Evolutionary conservation across 1,284 basidiomycete genomes (phyloP).

Genomic region (Afroboletus lepidellus): DNA sequence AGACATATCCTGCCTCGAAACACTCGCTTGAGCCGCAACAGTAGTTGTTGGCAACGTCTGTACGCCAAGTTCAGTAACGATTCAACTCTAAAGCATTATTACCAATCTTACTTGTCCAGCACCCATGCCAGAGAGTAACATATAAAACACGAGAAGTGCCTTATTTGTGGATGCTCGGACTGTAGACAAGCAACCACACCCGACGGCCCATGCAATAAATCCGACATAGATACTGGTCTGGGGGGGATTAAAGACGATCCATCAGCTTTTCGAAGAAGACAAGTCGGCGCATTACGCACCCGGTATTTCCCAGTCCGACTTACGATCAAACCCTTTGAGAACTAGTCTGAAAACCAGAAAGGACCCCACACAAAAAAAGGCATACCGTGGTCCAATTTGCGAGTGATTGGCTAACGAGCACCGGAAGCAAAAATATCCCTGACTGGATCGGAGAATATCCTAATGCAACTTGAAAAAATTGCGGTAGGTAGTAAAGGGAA

Average conservation of each 20-base stretch:
- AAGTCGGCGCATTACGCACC: slow-evolving; percentile 33
- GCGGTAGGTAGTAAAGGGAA: slow-evolving; percentile 65
- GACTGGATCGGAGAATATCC: slow-evolving; percentile 40
- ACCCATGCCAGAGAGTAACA: slow-evolving; percentile 67
- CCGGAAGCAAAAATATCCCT: slow-evolving; percentile 36
- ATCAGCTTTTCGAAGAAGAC: background rate
- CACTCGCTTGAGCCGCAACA: slow-evolving; percentile 69
- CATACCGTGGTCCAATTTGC: slow-evolving; percentile 55
- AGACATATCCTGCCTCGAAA: slow-evolving; percentile 63
- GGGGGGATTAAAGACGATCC: background rate
- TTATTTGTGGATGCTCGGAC: slow-evolving; percentile 49
- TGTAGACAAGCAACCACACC: slow-evolving; percentile 66
- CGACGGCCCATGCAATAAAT: slow-evolving; percentile 69
- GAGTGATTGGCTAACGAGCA: slow-evolving; percentile 54
- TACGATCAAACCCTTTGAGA: slow-evolving; percentile 55
- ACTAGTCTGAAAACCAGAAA: slow-evolving; percentile 8
- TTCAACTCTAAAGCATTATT: background rate
- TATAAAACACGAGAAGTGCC: slow-evolving; percentile 60
- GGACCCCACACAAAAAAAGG: background rate
- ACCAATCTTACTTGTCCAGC: slow-evolving; percentile 52
- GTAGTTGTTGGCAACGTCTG: slow-evolving; percentile 64
- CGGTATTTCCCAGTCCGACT: slow-evolving; percentile 66
- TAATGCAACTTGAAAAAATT: slow-evolving; percentile 73
- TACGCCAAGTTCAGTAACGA: slow-evolving; percentile 1
- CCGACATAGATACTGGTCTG: slow-evolving; percentile 63